Conservation (phyloP, 805 yeast species). For the Kodamaea sagamina region DNA sequence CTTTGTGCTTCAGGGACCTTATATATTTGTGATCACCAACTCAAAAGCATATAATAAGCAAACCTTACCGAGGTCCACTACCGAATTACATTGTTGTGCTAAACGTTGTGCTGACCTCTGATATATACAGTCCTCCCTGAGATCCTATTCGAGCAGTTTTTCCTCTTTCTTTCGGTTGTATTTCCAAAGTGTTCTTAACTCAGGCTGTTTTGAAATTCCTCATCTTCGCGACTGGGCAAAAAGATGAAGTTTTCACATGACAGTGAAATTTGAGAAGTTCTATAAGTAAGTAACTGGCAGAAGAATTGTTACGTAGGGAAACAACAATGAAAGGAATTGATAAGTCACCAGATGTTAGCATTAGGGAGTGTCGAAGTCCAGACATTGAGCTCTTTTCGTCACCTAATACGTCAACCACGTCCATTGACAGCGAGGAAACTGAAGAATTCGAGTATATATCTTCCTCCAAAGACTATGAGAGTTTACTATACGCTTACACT, state of each 20-base stretch:
- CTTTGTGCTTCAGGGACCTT: too few relatives aligned
- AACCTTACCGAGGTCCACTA: too few relatives aligned
- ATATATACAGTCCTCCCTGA: background rate
- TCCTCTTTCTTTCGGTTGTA: background rate
- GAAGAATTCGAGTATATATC: slow-evolving; percentile 2
- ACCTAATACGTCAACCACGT: slow-evolving; percentile 10
- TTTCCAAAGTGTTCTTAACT: background rate
- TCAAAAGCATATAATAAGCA: too few relatives aligned
- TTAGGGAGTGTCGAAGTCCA: slow-evolving; percentile 2
- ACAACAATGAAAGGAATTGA: background rate
- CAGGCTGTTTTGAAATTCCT: too few relatives aligned
- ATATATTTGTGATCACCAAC: too few relatives aligned
- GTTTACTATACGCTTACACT: slow-evolving; percentile 9
- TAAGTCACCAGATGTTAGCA: slow-evolving; percentile 4
- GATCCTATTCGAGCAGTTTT: too few relatives aligned
- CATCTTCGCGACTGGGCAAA: too few relatives aligned
- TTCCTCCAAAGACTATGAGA: slow-evolving; percentile 10
- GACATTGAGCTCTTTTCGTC: slow-evolving; percentile 10
- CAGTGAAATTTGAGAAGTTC: background rate
- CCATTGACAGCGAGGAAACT: slow-evolving; percentile 9
- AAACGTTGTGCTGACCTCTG: background rate
- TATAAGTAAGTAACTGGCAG: background rate
- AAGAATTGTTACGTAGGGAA: too few relatives aligned
- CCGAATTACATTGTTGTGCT: background rate
- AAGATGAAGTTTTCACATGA: background rate